A percentile compares a stretch with the other conserved stretches of the same genome.
Evolutionary conservation across 345 rosid species (phyloP).

Genomic region (Citrus unshiu): DNA sequence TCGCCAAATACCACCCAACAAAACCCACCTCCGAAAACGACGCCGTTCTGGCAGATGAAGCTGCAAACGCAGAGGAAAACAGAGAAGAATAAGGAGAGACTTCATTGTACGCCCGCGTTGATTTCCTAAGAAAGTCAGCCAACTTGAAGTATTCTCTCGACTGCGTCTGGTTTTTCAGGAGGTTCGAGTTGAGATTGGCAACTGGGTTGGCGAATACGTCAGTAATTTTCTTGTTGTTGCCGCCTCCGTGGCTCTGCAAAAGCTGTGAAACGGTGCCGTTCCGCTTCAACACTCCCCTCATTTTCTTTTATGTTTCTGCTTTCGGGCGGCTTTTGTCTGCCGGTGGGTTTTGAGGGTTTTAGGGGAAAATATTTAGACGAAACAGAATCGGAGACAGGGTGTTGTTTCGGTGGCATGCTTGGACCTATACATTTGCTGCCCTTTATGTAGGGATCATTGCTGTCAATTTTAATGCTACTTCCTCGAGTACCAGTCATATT

Average conservation of each 20-base stretch:
- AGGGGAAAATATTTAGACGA: not conserved
- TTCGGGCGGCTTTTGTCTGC: not conserved
- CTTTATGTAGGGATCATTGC: not conserved
- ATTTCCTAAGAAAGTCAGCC: constrained; percentile 30
- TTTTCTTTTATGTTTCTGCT: not conserved
- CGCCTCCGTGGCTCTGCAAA: constrained; percentile 14
- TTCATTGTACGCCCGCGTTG: constrained; percentile 26
- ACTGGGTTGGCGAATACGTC: constrained; percentile 21
- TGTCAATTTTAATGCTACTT: not conserved
- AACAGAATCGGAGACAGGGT: not conserved
- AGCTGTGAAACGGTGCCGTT: constrained; percentile 30
- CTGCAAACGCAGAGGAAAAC: constrained; percentile 29
- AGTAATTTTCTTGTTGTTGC: not conserved
- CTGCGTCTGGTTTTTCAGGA: constrained; percentile 27
- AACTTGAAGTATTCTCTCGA: constrained; percentile 46
- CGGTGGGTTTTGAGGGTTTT: not conserved
- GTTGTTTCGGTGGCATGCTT: not conserved
- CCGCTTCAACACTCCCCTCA: constrained; percentile 42
- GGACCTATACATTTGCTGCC: not conserved
- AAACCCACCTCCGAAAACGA: constrained; percentile 42
- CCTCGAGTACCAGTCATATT: not conserved
- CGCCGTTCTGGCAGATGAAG: constrained; percentile 27
- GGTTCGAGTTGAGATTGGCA: constrained; percentile 12
- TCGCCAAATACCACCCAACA: constrained; percentile 77
- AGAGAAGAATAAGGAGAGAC: constrained; percentile 18